Base-by-base conservation (phyloP, 164 flowering plant genomes). In the Amborella trichopoda region DNA sequence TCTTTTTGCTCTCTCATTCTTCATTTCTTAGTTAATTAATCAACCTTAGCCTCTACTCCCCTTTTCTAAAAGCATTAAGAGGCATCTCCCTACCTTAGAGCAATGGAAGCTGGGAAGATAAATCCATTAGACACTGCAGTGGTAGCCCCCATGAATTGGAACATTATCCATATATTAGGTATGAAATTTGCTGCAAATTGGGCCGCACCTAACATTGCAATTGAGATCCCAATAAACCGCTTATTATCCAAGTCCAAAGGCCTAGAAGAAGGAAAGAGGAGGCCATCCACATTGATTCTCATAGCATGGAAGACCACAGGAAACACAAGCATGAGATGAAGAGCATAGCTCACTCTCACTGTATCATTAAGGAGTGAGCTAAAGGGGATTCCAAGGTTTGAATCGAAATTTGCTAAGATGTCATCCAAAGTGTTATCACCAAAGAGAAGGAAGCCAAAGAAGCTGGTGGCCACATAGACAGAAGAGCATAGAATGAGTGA, bases 101-200 rank as follows among this genome's bases (percentile, higher is more conserved):
- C 67, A 16, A 90, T 58, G 40, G 82, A 66, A 49, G 95, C 88
- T 34, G 97, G 97, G 56, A 90, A 86, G 36, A 90, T 86, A 71
- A 83, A 90, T 0, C 97, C 95, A 44, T 85, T 61, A 69, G 90
- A 81, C 45, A 90, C 97, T 26, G 95, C 94, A 49, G 95, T 91
- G 24, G 97, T 90, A 17, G 97, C 95, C 21, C 95, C 97, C 16
- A 91, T 86, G 61, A 90, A 90, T 53, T 86, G 97, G 66, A 90
- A 90, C 55, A 91, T 95, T 62, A 79, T 95, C 97, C 97, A 90
- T 25, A 90, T 86, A 76, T 94, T 90, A 19, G 97, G 97, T 21
- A 86, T 81, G 59, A 81, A 86, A 56, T 83, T 86, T 53, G 98
- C 98, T 24, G 94, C 98, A 54, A 81, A 19, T 68, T 79, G 81